Evolutionary conservation across 805 yeast genomes (phyloP), one percentile per base, ranked within the genome.

Genomic region (Candida taoyuanica): DNA sequence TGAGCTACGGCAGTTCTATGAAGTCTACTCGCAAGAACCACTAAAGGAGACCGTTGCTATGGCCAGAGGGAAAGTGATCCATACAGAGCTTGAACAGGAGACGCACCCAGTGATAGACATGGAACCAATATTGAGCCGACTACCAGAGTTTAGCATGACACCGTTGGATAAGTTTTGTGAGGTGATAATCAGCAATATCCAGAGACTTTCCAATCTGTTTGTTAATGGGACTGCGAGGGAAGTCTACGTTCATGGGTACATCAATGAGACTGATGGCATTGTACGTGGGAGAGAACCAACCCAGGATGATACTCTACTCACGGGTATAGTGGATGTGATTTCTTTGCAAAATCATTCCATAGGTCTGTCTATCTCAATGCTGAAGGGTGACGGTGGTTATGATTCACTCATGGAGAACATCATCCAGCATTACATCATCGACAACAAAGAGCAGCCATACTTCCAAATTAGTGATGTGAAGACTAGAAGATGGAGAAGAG

Each of bases 281-380:
- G 36, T 37, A 1, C 30, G 37, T 0, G 29, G 31, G 8, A 43
- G 47, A 5, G 39, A 35, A 3, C 48, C 53, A 9, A 30, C 34
- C 2, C 45, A 50, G 4, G 50, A 62, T 7, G 59, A 62, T 33
- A 64, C 76, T 2, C 55, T 79, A 17, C 66, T 81, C 6, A 78
- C 85, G 52, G 93, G 89, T 2, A 63, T 82, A 1, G 70, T 81
- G 18, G 89, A 81, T 56, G 71, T 70, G 42, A 42, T 79, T 14
- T 40, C 42, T 25, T 61, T 50, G 50, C 50, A 33, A 20, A 29
- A 36, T 4, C 31, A 18, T 17, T 34, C 24, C 11, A 33, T 16
- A 19, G 18, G 19, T 52, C n/a, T 17, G 35, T 19, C 36, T 37
- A 45, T 8, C 16, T 50, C 4, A 30, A 42, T n/a, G 5, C 26